Base-by-base conservation (phyloP, 2,329 filamentous ascomycete species). In the Cytospora leucostoma region DNA sequence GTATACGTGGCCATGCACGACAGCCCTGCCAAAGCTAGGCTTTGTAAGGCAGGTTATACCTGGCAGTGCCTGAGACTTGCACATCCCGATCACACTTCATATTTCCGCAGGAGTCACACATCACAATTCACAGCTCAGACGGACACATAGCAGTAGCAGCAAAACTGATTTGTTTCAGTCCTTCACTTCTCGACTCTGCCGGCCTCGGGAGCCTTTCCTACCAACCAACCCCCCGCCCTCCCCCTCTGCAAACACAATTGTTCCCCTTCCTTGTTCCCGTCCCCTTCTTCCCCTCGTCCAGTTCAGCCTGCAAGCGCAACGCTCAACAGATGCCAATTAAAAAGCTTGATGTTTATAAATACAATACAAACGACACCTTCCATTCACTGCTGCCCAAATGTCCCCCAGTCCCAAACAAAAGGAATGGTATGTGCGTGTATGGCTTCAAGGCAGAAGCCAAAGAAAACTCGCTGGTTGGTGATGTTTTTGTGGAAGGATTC, bases 251-350 rank as follows among this genome's bases (percentile, higher is more conserved):
- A 27, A 27, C 27, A 27, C 8, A n/a, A 7, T 17, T 8, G 15
- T 17, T 7, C 5, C 32, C 38, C 38, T 38, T 38, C 35, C 8
- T 27, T 54, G 35, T 52, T 35, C 15, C 47, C 35, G 10, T 57
- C n/a, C 49, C 56, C n/a, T 37, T 37, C 11, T n/a, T 38, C 15
- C 17, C 15, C 50, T 37, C 56, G 53, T 63, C 57, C 57, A 17
- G 56, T 64, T 54, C 55, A 68, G 64, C 71, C 69, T 66, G 68
- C 44, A 47, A 47, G 44, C 74, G 70, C 74, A 73, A 66, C 71
- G 74, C 74, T 76, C 52, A 71, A 66, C 68, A 73, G 71, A 73
- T 75, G 72, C 71, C 70, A 63, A 71, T 67, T 73, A 70, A 70
- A 69, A 67, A 63, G 37, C 37, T 62, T 52, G 53, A 19, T 65